Evolutionary conservation across 2,329 filamentous ascomycete species (phyloP).

Genomic region (Exophiala spinifera): DNA sequence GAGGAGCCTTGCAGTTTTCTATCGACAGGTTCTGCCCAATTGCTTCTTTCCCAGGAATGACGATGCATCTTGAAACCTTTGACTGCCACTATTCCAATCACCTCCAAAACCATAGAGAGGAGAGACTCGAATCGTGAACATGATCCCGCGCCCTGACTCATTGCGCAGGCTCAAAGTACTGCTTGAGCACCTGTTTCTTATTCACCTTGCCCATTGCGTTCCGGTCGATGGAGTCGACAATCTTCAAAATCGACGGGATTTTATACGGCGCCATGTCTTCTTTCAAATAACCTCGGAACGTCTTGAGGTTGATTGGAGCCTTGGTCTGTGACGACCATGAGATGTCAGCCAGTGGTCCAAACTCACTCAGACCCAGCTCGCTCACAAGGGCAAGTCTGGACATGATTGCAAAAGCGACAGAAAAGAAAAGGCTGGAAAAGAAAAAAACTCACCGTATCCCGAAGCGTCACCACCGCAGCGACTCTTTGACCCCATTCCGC

Average conservation of each 20-base stretch:
- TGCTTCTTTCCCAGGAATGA: no score
- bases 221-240: slow-evolving; percentile 75
- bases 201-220: slow-evolving; percentile 94
- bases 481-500: slow-evolving; percentile 95
- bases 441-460: slow-evolving; percentile 10
- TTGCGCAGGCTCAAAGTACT: slow-evolving; percentile 38
- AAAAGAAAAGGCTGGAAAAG: no score
- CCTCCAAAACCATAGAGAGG: no score
- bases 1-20: no score
- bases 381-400: no score
- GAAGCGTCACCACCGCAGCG: slow-evolving; percentile 65
- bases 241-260: slow-evolving; percentile 81
- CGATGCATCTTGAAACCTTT: no score
- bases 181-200: slow-evolving; percentile 50
- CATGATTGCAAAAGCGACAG: slow-evolving; percentile 29
- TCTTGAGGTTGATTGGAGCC: slow-evolving; percentile 13
- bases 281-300: slow-evolving; percentile 52
- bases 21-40: no score
- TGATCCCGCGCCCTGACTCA: no score
- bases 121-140: no score
- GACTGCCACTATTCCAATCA: no score
- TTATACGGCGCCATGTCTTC: slow-evolving; percentile 79
- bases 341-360: no score
- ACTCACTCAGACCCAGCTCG: no score
- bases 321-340: not conserved